Base-by-base conservation (phyloP, 1,284 basidiomycete genomes). In the Kwoniella shivajii region DNA sequence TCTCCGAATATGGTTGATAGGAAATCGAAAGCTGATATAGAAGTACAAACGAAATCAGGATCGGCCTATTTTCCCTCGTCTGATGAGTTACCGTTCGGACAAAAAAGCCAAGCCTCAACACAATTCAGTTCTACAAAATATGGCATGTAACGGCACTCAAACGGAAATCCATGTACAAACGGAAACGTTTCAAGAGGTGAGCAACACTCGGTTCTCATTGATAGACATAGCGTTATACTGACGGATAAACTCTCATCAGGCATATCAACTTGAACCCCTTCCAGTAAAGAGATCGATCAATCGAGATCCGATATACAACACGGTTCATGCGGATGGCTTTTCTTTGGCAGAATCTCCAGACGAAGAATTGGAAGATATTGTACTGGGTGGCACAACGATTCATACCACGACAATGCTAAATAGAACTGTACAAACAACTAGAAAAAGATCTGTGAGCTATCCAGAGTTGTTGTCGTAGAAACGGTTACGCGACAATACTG, bases 111-210 rank as follows among this genome's bases (percentile, higher is more conserved):
- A 47, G 20, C 22, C 24, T 1, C 18, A 39, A 20, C 36, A 16
- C 10, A 20, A 14, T 47, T 13, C 9, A 14, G 37, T 11, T 24
- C 29, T 4, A 42, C 34, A 26, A 14, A 22, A 7, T 3, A 18
- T n/a, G 13, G n/a, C 24, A n/a, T n/a, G n/a, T 6, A 38, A 42
- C 22, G 42, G 29, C 2, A 51, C 44, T 11, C 49, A 57, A 36
- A 52, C 55, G 6, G 55, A 57, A 31, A 57, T 57, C n/a, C 50
- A 44, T 30, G 45, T 57, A 7, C 27, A 52, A 26, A 57, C 56
- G 5, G 56, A 57, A 16, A 57, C 45, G 24, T 43, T 57, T 26
- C 50, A 48, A 26, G 39, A 57, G 50, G 56, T 57, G 26, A 26
- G 45, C 41, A 30, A 13, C 16, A 31, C 11, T 18, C 51, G 13